These are phyloP conservation scores for Prunus campanulata DNA, from an alignment of 306 rosid genomes.

Conservation along the genomic window DNA sequence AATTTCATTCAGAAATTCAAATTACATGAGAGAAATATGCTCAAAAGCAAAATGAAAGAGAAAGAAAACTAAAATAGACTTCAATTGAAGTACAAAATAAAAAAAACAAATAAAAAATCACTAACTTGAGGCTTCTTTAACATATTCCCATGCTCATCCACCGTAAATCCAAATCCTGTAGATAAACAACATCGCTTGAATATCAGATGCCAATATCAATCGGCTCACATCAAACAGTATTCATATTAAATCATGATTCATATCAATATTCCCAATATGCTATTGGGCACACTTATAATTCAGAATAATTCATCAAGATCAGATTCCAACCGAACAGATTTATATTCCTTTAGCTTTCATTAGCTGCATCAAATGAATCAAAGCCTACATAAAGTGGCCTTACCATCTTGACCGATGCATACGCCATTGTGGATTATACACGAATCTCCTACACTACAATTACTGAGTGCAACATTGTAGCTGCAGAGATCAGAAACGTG, in stretches of 20 bases:
- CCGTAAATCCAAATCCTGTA: conserved; percentile 85
- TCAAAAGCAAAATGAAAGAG: not conserved
- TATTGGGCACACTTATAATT: too few species aligned
- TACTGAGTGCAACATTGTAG: conserved; percentile 70
- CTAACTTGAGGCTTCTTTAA: conserved; percentile 91
- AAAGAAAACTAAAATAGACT: not conserved
- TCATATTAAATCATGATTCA: not conserved
- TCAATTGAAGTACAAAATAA: not conserved
- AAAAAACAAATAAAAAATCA: not conserved
- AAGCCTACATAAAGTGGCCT: conserved; percentile 27
- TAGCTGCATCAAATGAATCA: conserved; percentile 1
- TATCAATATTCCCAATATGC: not conserved
- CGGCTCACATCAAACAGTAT: not conserved
- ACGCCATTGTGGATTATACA: conserved; percentile 86
- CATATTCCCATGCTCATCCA: conserved; percentile 69
- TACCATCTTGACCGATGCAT: conserved; percentile 98
- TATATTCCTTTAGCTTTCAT: not conserved
- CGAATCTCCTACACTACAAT: conserved; percentile 75
- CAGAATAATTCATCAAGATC: too few species aligned
- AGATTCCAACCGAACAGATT: not conserved
- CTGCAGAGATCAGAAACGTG: conserved; percentile 34
- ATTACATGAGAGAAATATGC: not conserved
- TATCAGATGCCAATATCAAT: conserved; percentile 1
- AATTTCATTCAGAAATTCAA: not conserved
- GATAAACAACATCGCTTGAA: conserved; percentile 12